These are phyloP conservation scores for Casuarina equisetifolia DNA, from an alignment of 306 rosid species.

Conservation along the genomic window DNA sequence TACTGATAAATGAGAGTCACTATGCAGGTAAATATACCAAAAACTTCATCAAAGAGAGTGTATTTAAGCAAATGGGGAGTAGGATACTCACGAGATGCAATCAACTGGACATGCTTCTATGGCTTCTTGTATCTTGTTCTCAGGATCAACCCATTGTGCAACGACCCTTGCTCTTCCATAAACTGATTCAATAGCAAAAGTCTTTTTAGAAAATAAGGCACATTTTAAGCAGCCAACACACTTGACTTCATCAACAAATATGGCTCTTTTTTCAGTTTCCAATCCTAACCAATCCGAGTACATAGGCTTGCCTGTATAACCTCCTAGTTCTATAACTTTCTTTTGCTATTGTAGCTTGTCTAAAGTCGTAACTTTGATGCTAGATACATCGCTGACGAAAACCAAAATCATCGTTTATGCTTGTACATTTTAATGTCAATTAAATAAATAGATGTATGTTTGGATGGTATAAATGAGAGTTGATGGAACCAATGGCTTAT, in stretches of 20 bases:
- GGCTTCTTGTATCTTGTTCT: conserved; percentile 65
- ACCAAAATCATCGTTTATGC: too few relatives aligned
- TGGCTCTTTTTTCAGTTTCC: conserved; percentile 70
- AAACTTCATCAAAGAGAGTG: not conserved
- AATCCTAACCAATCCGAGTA: conserved; percentile 83
- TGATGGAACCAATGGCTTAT: too few relatives aligned
- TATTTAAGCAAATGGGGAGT: not conserved
- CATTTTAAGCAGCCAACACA: conserved; percentile 93
- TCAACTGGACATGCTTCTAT: conserved; percentile 86
- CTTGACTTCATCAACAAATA: conserved; percentile 88
- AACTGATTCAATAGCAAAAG: conserved; percentile 88
- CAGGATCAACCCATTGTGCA: conserved; percentile 92
- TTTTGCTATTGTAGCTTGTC: too few relatives aligned
- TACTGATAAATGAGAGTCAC: not conserved
- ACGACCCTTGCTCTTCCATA: conserved; percentile 96
- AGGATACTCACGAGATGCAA: conserved; percentile 82
- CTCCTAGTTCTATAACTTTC: conserved; percentile 68
- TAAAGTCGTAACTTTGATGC: too few relatives aligned
- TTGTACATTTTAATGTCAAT: too few relatives aligned
- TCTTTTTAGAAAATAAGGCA: conserved; percentile 77
- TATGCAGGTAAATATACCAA: not conserved
- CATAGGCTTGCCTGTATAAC: conserved; percentile 80
- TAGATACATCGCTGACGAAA: too few relatives aligned
- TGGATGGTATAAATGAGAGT: too few relatives aligned
- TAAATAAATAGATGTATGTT: too few relatives aligned